Base-by-base conservation (phyloP, 2,329 filamentous ascomycete genomes). In the Cercospora janseana region DNA sequence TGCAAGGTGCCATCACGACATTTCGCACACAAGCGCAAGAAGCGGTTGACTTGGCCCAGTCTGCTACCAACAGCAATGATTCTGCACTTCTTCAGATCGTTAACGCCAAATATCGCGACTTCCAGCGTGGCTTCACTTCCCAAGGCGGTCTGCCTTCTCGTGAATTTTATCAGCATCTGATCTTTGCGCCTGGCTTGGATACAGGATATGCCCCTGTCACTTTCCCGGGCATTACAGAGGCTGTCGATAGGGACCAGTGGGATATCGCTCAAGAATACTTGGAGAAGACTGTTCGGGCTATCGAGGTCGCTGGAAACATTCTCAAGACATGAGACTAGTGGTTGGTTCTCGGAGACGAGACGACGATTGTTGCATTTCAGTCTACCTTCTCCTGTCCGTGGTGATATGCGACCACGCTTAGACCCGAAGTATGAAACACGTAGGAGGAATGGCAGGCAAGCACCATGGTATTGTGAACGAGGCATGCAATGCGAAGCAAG, bases 121-220 rank as follows among this genome's bases (percentile, higher is more conserved):
- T 75, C 61, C 69, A 70, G 21, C 63, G 74, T 6, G 72, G 70
- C 0, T 76, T 77, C 51, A 69, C 72, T 3, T 67, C 60, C 15
- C 70, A 75, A 46, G 72, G 72, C n/a, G 74, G 74, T 9, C 54
- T 76, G 26, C 70, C 72, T 0, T 69, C 66, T 2, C 59, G 74
- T 10, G 68, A 72, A 53, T 76, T 72, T 54, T 76, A 70, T 58
- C 71, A 71, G 54, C 67, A 77, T 56, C 64, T 73, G 6, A 67
- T 75, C 15, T 75, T 74, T 50, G 73, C 74, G 6, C 74, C 74
- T 4, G 74, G 74, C 0, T 49, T 74, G 13, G 66, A 68, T 52
- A 69, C 46, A 45, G 57, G 90, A 0, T 95, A 95, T 67, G 75
- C 88, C 0, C 89, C 88, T 1, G 80, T 77, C 3, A 81, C 80